Evolutionary conservation across 78 protist genomes (phyloP).

Genomic region (Salpingoeca rosetta): DNA sequence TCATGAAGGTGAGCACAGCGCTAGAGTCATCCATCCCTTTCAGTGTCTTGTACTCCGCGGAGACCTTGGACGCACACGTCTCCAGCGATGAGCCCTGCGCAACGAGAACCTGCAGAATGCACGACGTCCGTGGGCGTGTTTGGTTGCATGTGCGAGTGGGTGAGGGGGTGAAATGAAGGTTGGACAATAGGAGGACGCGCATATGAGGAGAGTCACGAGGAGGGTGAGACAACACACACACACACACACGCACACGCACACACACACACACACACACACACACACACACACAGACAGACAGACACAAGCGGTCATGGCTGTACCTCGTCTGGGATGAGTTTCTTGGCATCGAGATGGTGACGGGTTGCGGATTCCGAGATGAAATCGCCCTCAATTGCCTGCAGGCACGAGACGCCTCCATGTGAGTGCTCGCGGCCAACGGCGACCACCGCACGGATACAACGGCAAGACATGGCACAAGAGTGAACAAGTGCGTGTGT

Average conservation of each 20-base stretch:
- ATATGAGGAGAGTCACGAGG: too few species aligned
- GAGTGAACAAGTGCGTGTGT: not conserved
- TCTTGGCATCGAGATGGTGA: not conserved
- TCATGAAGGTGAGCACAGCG: not conserved
- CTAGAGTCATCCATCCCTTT: not conserved
- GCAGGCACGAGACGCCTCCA: too few species aligned
- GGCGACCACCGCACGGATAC: not conserved
- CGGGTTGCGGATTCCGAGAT: not conserved
- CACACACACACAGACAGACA: too few species aligned
- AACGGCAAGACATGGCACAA: not conserved
- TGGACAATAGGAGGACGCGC: too few species aligned
- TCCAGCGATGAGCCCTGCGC: not conserved
- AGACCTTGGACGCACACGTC: not conserved
- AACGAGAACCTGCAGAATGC: too few species aligned
- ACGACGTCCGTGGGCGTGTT: too few species aligned
- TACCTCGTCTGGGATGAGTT: not conserved
- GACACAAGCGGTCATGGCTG: too few species aligned
- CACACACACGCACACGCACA: too few species aligned
- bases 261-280: too few species aligned
- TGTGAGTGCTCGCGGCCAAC: not conserved
- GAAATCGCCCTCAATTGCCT: not conserved
- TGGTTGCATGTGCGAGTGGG: too few species aligned
- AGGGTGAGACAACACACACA: too few species aligned
- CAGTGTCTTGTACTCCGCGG: not conserved
- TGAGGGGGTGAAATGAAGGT: too few species aligned